Evolutionary conservation across 1,284 basidiomycete species (phyloP).

Genomic region (Vanrija sp.): DNA sequence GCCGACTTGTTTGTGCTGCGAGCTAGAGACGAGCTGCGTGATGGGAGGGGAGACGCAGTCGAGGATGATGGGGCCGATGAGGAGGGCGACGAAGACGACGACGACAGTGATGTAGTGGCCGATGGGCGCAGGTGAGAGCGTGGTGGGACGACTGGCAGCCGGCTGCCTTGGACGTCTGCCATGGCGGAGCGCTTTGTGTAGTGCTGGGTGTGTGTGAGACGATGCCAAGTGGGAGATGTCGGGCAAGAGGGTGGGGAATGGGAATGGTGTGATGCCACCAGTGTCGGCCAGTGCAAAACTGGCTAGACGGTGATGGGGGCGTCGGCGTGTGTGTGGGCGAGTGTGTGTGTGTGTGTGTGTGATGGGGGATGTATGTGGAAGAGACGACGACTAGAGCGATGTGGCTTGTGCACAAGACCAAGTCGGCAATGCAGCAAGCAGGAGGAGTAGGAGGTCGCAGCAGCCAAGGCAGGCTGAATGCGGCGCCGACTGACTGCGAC

Average conservation of each 20-base stretch:
- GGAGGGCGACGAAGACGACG: slow-evolving; percentile 1
- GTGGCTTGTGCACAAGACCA: too few relatives aligned
- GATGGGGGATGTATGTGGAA: background rate
- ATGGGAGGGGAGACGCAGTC: background rate
- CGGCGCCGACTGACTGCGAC: too few relatives aligned
- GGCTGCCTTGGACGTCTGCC: too few relatives aligned
- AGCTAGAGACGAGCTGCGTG: background rate
- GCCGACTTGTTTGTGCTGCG: slow-evolving; percentile 3
- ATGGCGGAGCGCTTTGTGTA: too few relatives aligned
- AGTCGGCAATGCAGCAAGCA: too few relatives aligned
- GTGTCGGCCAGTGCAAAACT: too few relatives aligned
- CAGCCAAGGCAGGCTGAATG: too few relatives aligned
- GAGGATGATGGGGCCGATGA: background rate
- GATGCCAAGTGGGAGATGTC: too few relatives aligned
- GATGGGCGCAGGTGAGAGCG: slow-evolving; percentile 12
- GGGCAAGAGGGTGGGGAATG: background rate
- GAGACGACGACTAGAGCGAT: too few relatives aligned
- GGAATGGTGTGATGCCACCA: background rate
- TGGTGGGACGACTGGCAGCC: slow-evolving; percentile 8
- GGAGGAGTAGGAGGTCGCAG: too few relatives aligned
- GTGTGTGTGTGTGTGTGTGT: background rate
- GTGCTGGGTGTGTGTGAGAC: background rate
- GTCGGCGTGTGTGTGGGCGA: background rate
- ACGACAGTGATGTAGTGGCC: background rate
- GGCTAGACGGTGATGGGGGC: background rate